These are phyloP conservation scores for Trametes gibbosa DNA, from an alignment of 768 basidiomycete genomes.

Conservation along the genomic window DNA sequence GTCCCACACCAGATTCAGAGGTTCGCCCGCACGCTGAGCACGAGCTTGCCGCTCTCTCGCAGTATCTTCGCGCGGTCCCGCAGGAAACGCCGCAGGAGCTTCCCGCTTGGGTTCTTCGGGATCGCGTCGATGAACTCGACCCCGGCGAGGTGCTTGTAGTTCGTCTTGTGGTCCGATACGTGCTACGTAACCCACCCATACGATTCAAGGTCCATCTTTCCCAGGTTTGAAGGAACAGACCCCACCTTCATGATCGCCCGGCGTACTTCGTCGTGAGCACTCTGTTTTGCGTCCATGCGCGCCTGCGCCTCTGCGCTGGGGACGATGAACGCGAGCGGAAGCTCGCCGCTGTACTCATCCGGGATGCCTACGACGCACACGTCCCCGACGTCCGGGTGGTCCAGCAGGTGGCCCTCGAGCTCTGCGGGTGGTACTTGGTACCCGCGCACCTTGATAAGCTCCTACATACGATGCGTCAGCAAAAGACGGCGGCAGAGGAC, in stretches of 20 bases:
- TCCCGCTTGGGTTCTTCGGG: constrained; percentile 34
- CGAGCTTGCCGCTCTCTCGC: constrained; percentile 22
- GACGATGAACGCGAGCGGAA: constrained; percentile 71
- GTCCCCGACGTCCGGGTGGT: constrained; percentile 44
- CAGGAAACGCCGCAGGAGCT: constrained; percentile 30
- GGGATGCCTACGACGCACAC: constrained; percentile 49
- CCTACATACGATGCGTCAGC: constrained; percentile 37
- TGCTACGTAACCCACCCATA: constrained; percentile 20
- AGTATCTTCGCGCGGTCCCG: constrained; percentile 28
- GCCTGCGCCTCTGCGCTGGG: constrained; percentile 39
- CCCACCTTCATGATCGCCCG: constrained; percentile 56
- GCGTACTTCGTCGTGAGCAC: constrained; percentile 40
- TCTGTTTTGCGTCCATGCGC: constrained; percentile 32
- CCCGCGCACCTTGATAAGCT: constrained; percentile 66
- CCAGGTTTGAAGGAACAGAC: background rate
- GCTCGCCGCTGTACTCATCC: constrained; percentile 75
- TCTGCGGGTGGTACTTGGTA: constrained; percentile 40
- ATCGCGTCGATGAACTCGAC: constrained; percentile 39
- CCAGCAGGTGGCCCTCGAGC: constrained; percentile 36
- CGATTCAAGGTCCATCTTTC: background rate
- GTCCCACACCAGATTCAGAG: no score
- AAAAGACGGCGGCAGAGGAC: background rate
- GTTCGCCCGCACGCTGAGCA: constrained; percentile 9
- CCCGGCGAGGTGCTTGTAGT: constrained; percentile 38
- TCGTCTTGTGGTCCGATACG: constrained; percentile 31